Conservation (phyloP, 2,329 filamentous ascomycete species). For the Fonsecaea monophora region DNA sequence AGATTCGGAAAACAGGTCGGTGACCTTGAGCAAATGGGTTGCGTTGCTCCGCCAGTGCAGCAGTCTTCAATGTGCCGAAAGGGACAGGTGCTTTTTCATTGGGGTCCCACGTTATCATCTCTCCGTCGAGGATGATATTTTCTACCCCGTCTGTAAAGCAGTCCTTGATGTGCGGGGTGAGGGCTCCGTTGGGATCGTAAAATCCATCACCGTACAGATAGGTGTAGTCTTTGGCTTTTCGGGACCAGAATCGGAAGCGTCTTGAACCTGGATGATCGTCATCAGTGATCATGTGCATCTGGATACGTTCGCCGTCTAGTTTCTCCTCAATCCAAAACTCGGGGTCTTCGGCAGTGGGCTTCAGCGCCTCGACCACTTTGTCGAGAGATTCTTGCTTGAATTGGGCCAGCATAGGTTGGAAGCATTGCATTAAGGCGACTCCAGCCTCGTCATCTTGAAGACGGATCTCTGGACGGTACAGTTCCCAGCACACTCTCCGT, state of each 20-base stretch:
- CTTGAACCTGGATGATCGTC: constrained; percentile 70
- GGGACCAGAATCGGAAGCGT: constrained; percentile 87
- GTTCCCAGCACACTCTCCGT: constrained; percentile 90
- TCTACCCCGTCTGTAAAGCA: constrained; percentile 80
- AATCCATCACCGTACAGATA: constrained; percentile 86
- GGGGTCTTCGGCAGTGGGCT: constrained; percentile 70
- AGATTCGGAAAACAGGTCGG: constrained; percentile 81
- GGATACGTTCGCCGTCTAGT: constrained; percentile 94
- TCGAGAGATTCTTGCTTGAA: constrained; percentile 65
- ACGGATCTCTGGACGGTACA: constrained; percentile 74
- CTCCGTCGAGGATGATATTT: constrained; percentile 91
- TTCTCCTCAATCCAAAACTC: constrained; percentile 99
- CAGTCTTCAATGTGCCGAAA: constrained; percentile 93
- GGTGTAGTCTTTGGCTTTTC: constrained; percentile 95
- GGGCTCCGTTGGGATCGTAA: constrained; percentile 73
- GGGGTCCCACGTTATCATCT: constrained; percentile 99
- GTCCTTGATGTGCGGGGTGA: constrained; percentile 78
- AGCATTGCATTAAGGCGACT: constrained; percentile 88
- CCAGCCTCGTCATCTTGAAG: constrained; percentile 77
- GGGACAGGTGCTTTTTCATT: constrained; percentile 81
- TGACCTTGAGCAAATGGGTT: constrained; percentile 71
- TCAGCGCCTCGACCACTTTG: constrained; percentile 69
- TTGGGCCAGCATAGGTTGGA: constrained; percentile 89
- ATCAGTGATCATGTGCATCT: constrained; percentile 87
- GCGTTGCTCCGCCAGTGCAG: constrained; percentile 78